Percentiles rank a stretch among this genome's conserved stretches.
These are phyloP conservation scores for Nothophoma quercina DNA, from an alignment of 2,329 filamentous ascomycete species.

Conservation along the genomic window DNA sequence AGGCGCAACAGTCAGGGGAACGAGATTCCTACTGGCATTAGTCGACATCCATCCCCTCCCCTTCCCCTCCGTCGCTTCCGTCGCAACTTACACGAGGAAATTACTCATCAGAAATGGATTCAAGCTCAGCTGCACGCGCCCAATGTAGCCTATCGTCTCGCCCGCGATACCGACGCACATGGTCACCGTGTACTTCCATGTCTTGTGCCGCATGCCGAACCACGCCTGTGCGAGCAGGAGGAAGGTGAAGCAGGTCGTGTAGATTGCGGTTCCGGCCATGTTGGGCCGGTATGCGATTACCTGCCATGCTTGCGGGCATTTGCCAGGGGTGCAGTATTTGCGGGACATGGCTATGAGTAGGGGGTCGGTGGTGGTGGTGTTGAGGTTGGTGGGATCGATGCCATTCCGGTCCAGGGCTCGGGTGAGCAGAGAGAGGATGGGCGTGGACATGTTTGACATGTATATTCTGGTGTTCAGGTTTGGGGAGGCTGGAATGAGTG, in stretches of 20 bases:
- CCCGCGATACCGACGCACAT: constrained; percentile 57
- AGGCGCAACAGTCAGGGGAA: constrained; percentile 63
- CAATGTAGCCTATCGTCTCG: constrained; percentile 64
- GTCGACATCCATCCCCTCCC: no score
- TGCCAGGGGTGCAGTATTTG: constrained; percentile 42
- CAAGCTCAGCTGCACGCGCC: constrained; percentile 59
- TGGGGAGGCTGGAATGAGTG: no score
- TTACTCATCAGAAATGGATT: constrained; percentile 59
- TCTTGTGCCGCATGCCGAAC: constrained; percentile 58
- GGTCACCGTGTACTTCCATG: constrained; percentile 61
- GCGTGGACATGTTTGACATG: neutral
- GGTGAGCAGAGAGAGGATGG: neutral
- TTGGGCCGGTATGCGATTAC: constrained; percentile 62
- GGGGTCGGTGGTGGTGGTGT: constrained; percentile 26
- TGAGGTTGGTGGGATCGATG: constrained; percentile 32
- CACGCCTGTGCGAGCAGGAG: constrained; percentile 57
- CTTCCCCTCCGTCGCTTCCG: no score
- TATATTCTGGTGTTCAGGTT: no score
- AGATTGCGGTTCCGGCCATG: constrained; percentile 60
- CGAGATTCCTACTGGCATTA: constrained; percentile 62
- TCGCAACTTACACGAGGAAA: constrained; percentile 59
- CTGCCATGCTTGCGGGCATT: constrained; percentile 56
- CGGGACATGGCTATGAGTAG: constrained; percentile 25
- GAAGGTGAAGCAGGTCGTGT: constrained; percentile 57
- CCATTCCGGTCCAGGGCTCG: constrained; percentile 23